Evolutionary conservation across 208 protist genomes (phyloP), one percentile per base, ranked within the genome.

Genomic region (Trypanosoma scelopori): DNA sequence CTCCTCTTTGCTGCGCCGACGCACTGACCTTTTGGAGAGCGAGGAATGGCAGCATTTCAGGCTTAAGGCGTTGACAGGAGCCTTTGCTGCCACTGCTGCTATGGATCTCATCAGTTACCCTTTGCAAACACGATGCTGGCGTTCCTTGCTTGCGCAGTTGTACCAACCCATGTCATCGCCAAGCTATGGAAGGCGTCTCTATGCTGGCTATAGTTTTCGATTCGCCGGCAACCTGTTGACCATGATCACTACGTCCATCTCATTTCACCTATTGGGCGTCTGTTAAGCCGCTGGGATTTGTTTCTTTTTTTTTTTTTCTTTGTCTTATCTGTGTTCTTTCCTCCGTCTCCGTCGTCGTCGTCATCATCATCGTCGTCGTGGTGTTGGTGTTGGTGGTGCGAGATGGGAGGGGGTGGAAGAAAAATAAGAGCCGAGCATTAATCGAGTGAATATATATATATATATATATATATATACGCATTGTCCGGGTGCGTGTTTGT

Each of bases 171-270:
- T 76, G 50, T 22, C 55, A 22, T 52, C 78, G 16, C 85, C 84
- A 4, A 81, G 70, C 46, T 87, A 84, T 42, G 82, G 84, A 2
- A 74, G 76, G 2, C 61, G 76, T 7, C 60, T 82, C 5, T 91
- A 71, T 64, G 76, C 83, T 1, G 85, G 83, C 6, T 95, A 91
- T 57, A 69, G 76, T n/a, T 82, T 76, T 62, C 82, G 82, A 30
- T 69, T 91, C 39, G 55, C 76, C 4, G 68, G 71, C 22, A 92
- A 92, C 57, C 22, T 77, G 23, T 4, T 89, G 9, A 64, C 89
- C 27, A 69, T 72, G 25, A 37, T 74, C 0, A 86, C 82, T 5
- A 87, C 76, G 6, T 58, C 78, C 15, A 2, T 53, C 27, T 55
- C 61, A 22, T 68, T 74, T 37, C 68, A 22, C 66, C 43, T 76